phyloP scores from a whole-genome alignment of 2,329 filamentous ascomycete species.

The Fonsecaea multimorphosa region DNA sequence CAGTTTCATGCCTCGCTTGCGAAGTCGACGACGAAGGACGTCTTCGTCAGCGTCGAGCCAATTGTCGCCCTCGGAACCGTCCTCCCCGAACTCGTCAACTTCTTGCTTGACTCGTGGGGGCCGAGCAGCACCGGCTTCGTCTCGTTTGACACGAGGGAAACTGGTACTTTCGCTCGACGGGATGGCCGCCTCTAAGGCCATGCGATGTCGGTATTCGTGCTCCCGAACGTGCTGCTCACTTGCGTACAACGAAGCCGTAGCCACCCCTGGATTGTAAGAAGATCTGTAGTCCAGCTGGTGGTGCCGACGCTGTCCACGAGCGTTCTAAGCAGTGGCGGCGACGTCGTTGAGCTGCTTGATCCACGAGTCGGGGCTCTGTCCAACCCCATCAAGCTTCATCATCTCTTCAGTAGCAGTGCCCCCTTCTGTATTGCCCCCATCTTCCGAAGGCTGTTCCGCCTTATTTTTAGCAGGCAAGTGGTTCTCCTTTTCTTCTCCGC shows the following conservation, averaged over 20 bases:
- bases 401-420: not conserved
- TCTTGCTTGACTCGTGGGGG: not conserved
- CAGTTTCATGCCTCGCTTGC: not conserved
- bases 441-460: not conserved
- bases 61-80: not conserved
- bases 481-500: constrained; percentile 7
- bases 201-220: not conserved
- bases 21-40: not conserved
- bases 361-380: constrained; percentile 30
- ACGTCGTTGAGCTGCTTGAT: constrained; percentile 27
- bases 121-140: not conserved
- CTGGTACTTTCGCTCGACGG: not conserved
- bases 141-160: not conserved
- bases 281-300: not conserved
- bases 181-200: not conserved
- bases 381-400: constrained; percentile 24
- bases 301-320: not conserved
- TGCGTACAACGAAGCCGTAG: not conserved
- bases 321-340: constrained; percentile 16
- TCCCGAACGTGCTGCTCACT: not conserved
- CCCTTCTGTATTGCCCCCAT: not conserved
- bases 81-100: not conserved
- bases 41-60: not conserved
- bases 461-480: not conserved
- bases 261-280: not conserved